Evolutionary conservation across 768 basidiomycete species (phyloP), one percentile per base, ranked within the genome.

Genomic region (Pleurotus sapidus): DNA sequence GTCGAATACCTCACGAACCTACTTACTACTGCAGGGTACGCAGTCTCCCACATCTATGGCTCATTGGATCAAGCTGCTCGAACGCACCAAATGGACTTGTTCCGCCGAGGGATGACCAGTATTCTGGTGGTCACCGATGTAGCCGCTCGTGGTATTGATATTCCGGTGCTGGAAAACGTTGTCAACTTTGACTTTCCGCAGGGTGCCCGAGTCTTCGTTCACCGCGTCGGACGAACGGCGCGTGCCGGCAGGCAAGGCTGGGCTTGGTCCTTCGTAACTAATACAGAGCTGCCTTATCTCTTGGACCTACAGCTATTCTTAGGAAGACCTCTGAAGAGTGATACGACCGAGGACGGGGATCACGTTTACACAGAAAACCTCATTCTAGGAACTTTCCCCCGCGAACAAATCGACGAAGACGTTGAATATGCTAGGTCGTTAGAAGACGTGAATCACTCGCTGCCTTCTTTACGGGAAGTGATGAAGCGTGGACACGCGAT

Each of bases 151-250:
- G 97, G 97, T 65, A 93, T 99, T 63, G 97, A 99, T 73, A 95
- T 99, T 34, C 97, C 97, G 4, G 81, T 98, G 40, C 81, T 99
- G 60, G 93, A 95, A 68, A 92, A 98, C 67, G 97, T 99, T 34
- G 79, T 99, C 70, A 99, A 99, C 70, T 99, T 95, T 70, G 97
- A 99, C 65, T 98, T 99, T 63, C 97, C 97, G 0, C 89, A 93
- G 58, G 93, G 95, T 20, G 86, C 94, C 1, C 79, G 95, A 57
- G 87, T 97, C 9, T 99, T 98, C 63, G 87, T 99, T 0, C 97
- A 99, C 71, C 91, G 97, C 57, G 96, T 98, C 20, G 97, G 97
- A 46, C 85, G 97, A 58, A 98, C 97, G 4, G 97, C 97, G 5
- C 84, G 97, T 65, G 96, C 96, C 1, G 97, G 97, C 12, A 80